Evolutionary conservation across 2,329 filamentous ascomycete genomes (phyloP).

Genomic region (Colletotrichum aenigma): DNA sequence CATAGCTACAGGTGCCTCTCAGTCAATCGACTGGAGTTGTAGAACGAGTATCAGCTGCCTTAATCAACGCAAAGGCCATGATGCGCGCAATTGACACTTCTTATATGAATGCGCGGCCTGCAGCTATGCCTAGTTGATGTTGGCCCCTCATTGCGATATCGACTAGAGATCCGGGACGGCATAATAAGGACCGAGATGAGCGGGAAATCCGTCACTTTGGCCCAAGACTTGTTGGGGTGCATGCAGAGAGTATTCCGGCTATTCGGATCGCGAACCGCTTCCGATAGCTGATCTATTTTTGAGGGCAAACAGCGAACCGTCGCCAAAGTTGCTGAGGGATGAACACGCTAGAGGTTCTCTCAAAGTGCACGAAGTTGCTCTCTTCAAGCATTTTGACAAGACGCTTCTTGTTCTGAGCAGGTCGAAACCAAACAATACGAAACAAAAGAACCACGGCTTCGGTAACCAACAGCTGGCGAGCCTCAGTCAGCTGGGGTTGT

Average conservation of each 20-base stretch:
- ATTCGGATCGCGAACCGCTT: neutral
- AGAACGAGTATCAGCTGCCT: neutral
- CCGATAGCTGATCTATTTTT: neutral
- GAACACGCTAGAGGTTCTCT: neutral
- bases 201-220: neutral
- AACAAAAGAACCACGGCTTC: neutral
- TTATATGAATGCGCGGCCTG: neutral
- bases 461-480: neutral
- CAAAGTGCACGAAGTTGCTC: neutral
- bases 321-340: neutral
- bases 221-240: neutral
- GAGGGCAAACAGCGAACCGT: neutral
- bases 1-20: neutral
- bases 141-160: conserved; percentile 4
- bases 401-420: neutral
- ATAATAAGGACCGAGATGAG: conserved; percentile 14
- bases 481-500: neutral
- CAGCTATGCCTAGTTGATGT: neutral
- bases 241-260: neutral
- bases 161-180: neutral
- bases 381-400: neutral
- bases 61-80: neutral
- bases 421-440: neutral
- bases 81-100: neutral
- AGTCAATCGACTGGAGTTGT: neutral